phyloP scores from a whole-genome alignment of 495 filamentous ascomycete genomes.

The Xylaria bambusicola region DNA sequence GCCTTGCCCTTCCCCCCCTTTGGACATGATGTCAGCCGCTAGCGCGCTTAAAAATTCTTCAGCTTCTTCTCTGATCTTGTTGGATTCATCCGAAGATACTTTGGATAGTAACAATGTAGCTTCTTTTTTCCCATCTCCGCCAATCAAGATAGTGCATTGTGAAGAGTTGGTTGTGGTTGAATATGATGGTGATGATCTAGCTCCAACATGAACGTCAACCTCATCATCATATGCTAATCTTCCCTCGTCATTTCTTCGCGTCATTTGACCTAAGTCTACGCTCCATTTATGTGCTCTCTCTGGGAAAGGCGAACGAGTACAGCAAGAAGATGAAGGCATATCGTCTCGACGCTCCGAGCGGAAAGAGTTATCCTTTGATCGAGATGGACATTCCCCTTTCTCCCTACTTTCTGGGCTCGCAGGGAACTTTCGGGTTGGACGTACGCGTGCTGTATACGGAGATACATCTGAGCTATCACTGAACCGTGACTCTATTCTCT shows the following conservation, averaged over 20 bases:
- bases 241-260: slow-evolving; percentile 14
- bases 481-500: neutral
- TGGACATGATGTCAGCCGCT: slow-evolving; percentile 10
- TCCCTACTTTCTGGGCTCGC: neutral
- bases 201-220: neutral
- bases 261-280: slow-evolving; percentile 3
- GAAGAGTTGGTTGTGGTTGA: neutral
- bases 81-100: neutral
- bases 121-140: neutral
- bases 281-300: neutral
- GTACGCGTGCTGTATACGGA: slow-evolving; percentile 7
- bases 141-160: neutral
- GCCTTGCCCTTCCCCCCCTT: neutral
- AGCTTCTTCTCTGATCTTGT: neutral
- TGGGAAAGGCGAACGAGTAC: neutral
- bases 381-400: neutral
- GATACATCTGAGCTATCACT: neutral
- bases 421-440: neutral
- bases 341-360: neutral
- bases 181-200: neutral
- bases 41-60: slow-evolving; percentile 7
- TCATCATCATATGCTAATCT: slow-evolving; percentile 30
- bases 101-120: neutral
- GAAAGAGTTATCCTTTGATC: slow-evolving; percentile 11
- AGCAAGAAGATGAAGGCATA: neutral